A percentile compares a stretch with the other conserved stretches of the same genome.
Conservation (phyloP, 306 rosid genomes). For the Phaseolus lunatus region DNA sequence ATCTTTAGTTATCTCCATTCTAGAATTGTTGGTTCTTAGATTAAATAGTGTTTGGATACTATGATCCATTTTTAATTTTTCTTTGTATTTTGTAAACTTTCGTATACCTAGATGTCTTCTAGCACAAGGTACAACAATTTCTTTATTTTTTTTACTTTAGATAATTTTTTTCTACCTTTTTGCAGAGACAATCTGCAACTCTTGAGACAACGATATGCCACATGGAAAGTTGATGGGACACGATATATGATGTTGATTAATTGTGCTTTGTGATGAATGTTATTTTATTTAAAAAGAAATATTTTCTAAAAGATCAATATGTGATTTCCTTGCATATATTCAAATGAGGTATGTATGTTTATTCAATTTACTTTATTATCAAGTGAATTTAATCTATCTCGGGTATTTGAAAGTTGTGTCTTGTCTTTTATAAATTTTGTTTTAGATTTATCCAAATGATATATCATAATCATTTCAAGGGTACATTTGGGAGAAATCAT, state of each 20-base stretch:
- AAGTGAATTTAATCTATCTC: slow-evolving; percentile 6
- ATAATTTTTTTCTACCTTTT: slow-evolving; percentile 23
- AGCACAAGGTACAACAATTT: too few species aligned
- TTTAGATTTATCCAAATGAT: slow-evolving; percentile 17
- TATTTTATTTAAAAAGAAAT: slow-evolving; percentile 88
- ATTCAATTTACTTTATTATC: slow-evolving; percentile 35
- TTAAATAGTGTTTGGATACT: too few species aligned
- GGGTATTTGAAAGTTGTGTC: slow-evolving; percentile 30
- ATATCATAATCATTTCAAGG: slow-evolving; percentile 53
- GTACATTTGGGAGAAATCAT: slow-evolving; percentile 76
- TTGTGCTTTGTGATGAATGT: slow-evolving; percentile 84
- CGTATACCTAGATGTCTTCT: too few species aligned
- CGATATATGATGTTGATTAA: slow-evolving; percentile 95
- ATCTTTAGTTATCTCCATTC: too few species aligned
- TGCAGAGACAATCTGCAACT: slow-evolving; percentile 89
- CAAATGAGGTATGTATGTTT: slow-evolving; percentile 68
- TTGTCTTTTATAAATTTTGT: slow-evolving; percentile 23
- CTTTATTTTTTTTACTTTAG: too few species aligned
- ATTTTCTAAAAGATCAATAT: slow-evolving; percentile 83
- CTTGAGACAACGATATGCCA: slow-evolving; percentile 95
- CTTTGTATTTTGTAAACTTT: too few species aligned
- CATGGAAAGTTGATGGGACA: slow-evolving; percentile 99
- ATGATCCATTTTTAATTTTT: too few species aligned
- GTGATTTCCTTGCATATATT: slow-evolving; percentile 95
- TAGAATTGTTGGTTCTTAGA: too few species aligned